phyloP scores from a whole-genome alignment of 805 yeast genomes.

The Nakazawaea holstii region DNA sequence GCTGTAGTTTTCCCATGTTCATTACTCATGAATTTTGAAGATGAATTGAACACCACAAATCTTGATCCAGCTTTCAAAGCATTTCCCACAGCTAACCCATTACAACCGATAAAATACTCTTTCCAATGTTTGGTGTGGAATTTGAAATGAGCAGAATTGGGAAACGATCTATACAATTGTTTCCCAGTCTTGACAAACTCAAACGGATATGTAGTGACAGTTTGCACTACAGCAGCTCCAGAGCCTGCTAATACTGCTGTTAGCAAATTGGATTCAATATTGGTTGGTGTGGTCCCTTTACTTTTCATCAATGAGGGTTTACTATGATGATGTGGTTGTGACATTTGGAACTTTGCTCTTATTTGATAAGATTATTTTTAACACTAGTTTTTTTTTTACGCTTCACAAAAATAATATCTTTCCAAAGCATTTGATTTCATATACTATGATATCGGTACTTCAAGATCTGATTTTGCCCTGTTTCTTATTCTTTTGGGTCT shows the following conservation, averaged over 20 bases:
- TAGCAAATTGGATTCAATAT: conserved; percentile 34
- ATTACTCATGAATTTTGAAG: conserved; percentile 61
- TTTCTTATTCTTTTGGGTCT: no score
- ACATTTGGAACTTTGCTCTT: not conserved
- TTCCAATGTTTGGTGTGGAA: conserved; percentile 25
- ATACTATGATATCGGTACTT: no score
- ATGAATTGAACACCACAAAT: conserved; percentile 68
- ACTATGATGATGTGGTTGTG: conserved; percentile 1
- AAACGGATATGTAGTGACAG: conserved; percentile 64
- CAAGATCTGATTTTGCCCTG: no score
- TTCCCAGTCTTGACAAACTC: conserved; percentile 63
- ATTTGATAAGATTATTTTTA: no score
- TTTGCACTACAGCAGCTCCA: conserved; percentile 57
- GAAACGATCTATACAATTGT: conserved; percentile 46
- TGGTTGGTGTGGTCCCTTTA: conserved; percentile 5
- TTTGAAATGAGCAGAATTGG: conserved; percentile 28
- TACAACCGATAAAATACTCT: conserved; percentile 52
- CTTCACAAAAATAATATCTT: no score
- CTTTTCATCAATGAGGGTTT: not conserved
- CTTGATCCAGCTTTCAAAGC: conserved; percentile 70
- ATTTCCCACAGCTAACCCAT: conserved; percentile 72
- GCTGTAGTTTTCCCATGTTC: conserved; percentile 62
- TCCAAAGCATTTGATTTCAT: no score
- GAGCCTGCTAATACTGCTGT: conserved; percentile 58
- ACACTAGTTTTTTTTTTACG: no score